phyloP scores from a whole-genome alignment of 768 basidiomycete species.

The Suillus discolor region DNA sequence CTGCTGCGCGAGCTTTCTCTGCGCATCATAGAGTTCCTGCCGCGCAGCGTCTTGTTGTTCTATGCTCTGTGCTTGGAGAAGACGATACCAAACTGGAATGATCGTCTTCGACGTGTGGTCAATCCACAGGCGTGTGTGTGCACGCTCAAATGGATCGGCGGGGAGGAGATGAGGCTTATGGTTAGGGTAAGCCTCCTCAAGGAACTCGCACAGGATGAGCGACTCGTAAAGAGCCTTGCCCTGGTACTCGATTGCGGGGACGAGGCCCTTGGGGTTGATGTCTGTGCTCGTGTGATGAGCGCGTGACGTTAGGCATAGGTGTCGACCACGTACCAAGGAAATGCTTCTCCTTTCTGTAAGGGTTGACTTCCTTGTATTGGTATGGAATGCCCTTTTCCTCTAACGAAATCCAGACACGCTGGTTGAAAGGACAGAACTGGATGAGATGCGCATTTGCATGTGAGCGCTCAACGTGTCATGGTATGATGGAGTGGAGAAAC shows the following conservation, averaged over 20 bases:
- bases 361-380: slow-evolving; percentile 68
- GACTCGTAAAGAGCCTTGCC: slow-evolving; percentile 64
- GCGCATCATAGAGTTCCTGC: slow-evolving; percentile 39
- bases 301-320: not conserved
- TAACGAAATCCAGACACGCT: slow-evolving; percentile 65
- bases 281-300: slow-evolving; percentile 26
- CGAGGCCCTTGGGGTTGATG: slow-evolving; percentile 72
- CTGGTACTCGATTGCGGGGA: slow-evolving; percentile 57
- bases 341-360: slow-evolving; percentile 66
- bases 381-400: slow-evolving; percentile 70
- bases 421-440: slow-evolving; percentile 60
- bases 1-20: slow-evolving; percentile 38
- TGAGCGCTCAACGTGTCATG: not conserved
- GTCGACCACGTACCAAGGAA: slow-evolving; percentile 46
- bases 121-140: slow-evolving; percentile 56
- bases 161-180: slow-evolving; percentile 53
- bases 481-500: slow-evolving; percentile 13
- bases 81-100: slow-evolving; percentile 53
- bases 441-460: not conserved
- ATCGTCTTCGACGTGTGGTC: slow-evolving; percentile 57
- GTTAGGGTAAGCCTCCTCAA: slow-evolving; percentile 57
- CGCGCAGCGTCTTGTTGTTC: slow-evolving; percentile 39
- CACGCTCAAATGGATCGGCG: slow-evolving; percentile 51
- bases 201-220: slow-evolving; percentile 63
- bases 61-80: slow-evolving; percentile 41